Evolutionary conservation across 2,329 filamentous ascomycete species (phyloP).

Genomic region (Trichophyton verrucosum): DNA sequence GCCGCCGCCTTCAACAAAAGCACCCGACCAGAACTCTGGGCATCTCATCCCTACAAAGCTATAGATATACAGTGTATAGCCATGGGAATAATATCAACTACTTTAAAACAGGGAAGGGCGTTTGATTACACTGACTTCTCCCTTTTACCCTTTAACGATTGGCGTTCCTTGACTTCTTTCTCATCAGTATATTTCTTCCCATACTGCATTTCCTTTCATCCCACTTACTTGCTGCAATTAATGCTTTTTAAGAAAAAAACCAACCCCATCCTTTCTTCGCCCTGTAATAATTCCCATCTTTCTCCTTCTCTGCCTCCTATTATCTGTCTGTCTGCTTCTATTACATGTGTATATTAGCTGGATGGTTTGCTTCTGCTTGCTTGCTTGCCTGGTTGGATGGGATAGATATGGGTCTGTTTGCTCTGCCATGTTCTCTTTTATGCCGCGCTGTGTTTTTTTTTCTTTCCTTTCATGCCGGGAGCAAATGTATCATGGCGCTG

Average conservation of each 20-base stretch:
- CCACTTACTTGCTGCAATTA: neutral
- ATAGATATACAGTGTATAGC: neutral
- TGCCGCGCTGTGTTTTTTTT: too few relatives aligned
- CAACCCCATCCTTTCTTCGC: neutral
- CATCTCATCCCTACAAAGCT: neutral
- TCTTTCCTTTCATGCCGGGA: neutral
- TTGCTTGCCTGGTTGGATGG: neutral
- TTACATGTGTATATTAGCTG: constrained; percentile 5
- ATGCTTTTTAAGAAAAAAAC: neutral
- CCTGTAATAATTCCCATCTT: neutral
- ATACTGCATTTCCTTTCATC: neutral
- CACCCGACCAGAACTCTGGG: neutral
- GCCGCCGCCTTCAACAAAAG: neutral
- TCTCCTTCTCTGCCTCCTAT: neutral
- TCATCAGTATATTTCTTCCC: too few relatives aligned
- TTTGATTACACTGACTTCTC: neutral
- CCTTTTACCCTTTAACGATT: neutral
- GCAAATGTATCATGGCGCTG: neutral
- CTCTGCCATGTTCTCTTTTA: too few relatives aligned
- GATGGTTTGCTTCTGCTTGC: neutral
- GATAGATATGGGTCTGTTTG: neutral
- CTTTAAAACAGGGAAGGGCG: neutral
- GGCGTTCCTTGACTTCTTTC: neutral
- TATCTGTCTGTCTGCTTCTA: neutral
- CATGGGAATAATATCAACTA: neutral